Percentiles rank a stretch among this genome's conserved stretches.
phyloP scores from a whole-genome alignment of 306 rosid species.

The Fragaria iinumae region DNA sequence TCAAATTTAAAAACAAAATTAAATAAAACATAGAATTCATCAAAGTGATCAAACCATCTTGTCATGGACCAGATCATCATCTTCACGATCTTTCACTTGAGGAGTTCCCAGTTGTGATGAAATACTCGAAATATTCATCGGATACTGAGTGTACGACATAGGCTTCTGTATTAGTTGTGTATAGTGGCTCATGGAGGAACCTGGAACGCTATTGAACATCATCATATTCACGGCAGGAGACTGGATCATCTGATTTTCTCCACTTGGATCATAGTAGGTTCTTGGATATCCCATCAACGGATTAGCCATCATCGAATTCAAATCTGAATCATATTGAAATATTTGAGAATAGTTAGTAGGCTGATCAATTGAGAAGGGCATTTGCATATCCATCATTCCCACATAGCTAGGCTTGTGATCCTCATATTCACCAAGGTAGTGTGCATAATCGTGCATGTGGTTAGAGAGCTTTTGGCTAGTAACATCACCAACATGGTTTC shows the following conservation, averaged over 20 bases:
- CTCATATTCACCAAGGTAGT: neutral
- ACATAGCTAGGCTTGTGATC: neutral
- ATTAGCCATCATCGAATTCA: neutral
- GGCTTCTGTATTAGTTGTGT: neutral
- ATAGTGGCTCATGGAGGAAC: constrained; percentile 4
- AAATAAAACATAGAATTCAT: neutral
- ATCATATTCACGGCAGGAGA: neutral
- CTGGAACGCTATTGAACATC: neutral
- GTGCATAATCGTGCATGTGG: neutral
- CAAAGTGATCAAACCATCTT: neutral
- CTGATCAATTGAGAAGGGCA: neutral
- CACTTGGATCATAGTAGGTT: neutral
- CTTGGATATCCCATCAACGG: neutral
- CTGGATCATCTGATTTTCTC: neutral
- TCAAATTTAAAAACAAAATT: neutral
- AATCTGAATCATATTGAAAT: neutral
- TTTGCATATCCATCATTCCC: neutral
- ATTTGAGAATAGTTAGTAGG: neutral
- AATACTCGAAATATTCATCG: neutral
- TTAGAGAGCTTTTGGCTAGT: neutral
- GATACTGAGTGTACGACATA: neutral
- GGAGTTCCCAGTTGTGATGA: neutral
- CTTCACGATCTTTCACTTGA: neutral
- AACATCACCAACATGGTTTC: neutral
- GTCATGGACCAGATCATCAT: neutral